phyloP scores from a whole-genome alignment of 1,284 basidiomycete species.

The Takashimella tepidaria region DNA sequence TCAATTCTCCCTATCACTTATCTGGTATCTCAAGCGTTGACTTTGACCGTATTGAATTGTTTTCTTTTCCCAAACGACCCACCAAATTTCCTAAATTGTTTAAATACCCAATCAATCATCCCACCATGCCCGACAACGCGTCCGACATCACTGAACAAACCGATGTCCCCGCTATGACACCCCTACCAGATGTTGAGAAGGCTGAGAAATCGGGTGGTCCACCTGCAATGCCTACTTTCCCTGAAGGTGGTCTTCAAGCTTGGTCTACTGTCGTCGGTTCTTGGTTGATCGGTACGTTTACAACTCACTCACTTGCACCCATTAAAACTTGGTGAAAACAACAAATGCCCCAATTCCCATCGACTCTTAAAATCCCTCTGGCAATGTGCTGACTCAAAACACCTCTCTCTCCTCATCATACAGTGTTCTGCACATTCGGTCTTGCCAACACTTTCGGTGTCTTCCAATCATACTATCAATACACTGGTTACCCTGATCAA shows the following conservation, averaged over 20 bases:
- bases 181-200: neutral
- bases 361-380: too few species aligned
- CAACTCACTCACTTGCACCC: neutral
- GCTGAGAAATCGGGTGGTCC: neutral
- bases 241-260: neutral
- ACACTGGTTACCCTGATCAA: conserved; percentile 13
- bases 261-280: neutral
- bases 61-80: too few species aligned
- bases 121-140: neutral
- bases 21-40: too few species aligned
- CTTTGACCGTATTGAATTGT: too few species aligned
- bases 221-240: neutral
- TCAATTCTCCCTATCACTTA: neutral
- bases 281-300: neutral
- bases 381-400: too few species aligned
- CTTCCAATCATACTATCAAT: conserved; percentile 30
- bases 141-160: neutral
- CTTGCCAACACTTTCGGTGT: conserved; percentile 28
- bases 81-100: too few species aligned
- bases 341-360: too few species aligned
- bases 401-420: too few species aligned
- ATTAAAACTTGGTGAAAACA: neutral
- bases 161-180: neutral
- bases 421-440: neutral
- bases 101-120: neutral